phyloP scores from a whole-genome alignment of 2,329 filamentous ascomycete genomes.

The Penicillium sp. region DNA sequence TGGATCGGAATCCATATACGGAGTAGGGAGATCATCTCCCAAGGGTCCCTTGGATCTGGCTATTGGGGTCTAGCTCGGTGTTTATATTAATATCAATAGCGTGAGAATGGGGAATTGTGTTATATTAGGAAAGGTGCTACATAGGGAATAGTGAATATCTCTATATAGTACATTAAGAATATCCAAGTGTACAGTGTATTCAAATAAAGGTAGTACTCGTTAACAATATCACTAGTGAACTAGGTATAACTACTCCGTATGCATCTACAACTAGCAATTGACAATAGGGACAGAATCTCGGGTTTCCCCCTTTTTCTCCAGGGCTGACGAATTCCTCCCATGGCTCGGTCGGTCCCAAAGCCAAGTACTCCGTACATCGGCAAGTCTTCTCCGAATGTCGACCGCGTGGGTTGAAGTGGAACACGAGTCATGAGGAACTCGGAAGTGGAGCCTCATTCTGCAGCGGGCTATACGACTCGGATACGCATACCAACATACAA shows the following conservation, averaged over 20 bases:
- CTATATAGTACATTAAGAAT: background rate
- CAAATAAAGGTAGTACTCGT: background rate
- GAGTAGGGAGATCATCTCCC: background rate
- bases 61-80: background rate
- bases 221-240: too few relatives aligned
- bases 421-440: background rate
- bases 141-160: background rate
- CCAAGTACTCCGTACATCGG: slow-evolving; percentile 5
- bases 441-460: background rate
- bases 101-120: background rate
- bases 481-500: slow-evolving; percentile 3
- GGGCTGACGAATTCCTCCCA: background rate
- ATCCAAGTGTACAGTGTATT: background rate
- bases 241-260: too few relatives aligned
- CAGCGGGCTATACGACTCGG: background rate
- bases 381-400: background rate
- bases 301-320: background rate
- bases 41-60: background rate
- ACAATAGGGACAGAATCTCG: background rate
- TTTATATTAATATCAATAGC: slow-evolving; percentile 1
- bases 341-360: background rate
- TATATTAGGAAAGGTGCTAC: background rate
- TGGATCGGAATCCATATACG: background rate
- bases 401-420: background rate
- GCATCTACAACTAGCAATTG: too few relatives aligned